These are phyloP conservation scores for Pleurozium schreberi DNA, from an alignment of 225 moss, liverwort and hornwort genomes.

Conservation along the genomic window DNA sequence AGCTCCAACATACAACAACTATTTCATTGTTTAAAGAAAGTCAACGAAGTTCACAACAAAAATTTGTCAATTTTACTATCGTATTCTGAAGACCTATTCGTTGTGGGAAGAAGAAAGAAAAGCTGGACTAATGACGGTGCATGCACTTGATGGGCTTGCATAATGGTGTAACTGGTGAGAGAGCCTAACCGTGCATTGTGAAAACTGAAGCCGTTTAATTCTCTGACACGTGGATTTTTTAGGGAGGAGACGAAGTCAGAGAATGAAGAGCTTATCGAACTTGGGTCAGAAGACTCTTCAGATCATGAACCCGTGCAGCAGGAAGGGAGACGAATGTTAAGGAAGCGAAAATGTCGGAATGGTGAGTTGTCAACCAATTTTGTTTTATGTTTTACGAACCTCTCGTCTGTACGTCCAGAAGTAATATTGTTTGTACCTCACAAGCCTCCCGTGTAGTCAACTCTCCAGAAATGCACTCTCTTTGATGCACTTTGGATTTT, in stretches of 20 bases:
- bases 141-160: neutral
- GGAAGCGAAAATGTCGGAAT: neutral
- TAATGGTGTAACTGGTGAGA: neutral
- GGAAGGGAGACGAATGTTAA: neutral
- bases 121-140: neutral
- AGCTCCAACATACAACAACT: neutral
- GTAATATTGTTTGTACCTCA: neutral
- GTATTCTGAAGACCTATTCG: neutral
- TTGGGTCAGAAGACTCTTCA: slow-evolving; percentile 13
- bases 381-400: neutral
- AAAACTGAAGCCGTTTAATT: neutral
- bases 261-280: slow-evolving; percentile 19
- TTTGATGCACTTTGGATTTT: neutral
- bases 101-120: neutral
- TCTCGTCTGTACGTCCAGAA: neutral
- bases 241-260: slow-evolving; percentile 18
- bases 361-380: neutral
- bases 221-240: slow-evolving; percentile 1
- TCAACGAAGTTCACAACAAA: neutral
- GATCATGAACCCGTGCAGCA: slow-evolving; percentile 7
- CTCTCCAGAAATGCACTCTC: neutral
- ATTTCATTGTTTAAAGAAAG: neutral
- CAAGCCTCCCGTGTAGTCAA: neutral
- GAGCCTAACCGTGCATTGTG: neutral
- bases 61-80: neutral